Conservation (phyloP, 768 basidiomycete species). For the Lactifluus rugatus region DNA sequence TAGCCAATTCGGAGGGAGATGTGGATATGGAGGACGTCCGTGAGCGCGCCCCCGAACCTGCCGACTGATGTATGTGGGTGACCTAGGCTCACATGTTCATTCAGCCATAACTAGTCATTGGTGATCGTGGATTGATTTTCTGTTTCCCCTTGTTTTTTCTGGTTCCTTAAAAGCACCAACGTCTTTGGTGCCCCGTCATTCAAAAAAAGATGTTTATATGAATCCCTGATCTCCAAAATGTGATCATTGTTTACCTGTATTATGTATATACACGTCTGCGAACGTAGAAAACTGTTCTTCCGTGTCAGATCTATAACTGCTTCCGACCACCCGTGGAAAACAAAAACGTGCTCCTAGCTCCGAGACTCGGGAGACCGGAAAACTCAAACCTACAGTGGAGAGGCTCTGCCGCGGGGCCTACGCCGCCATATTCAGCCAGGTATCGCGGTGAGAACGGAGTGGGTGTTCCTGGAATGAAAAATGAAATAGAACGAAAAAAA, state of each 20-base stretch:
- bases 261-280: neutral
- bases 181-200: neutral
- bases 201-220: neutral
- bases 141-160: neutral
- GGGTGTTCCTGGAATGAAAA: neutral
- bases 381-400: neutral
- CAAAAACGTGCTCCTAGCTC: too few relatives aligned
- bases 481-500: neutral
- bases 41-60: conserved; percentile 15
- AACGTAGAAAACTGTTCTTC: neutral
- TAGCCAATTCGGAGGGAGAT: conserved; percentile 7
- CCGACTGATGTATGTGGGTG: conserved; percentile 14
- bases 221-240: neutral
- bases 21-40: conserved; percentile 15
- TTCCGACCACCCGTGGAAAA: too few relatives aligned
- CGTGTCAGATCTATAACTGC: too few relatives aligned
- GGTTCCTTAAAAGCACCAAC: conserved; percentile 3
- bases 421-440: too few relatives aligned
- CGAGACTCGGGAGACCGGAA: neutral
- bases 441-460: too few relatives aligned
- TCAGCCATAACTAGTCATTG: conserved; percentile 1
- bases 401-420: neutral
- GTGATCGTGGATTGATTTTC: neutral
- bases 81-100: neutral
- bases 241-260: neutral